These are phyloP conservation scores for Naganishia sp. DNA, from an alignment of 1,284 basidiomycete species.

Conservation along the genomic window DNA sequence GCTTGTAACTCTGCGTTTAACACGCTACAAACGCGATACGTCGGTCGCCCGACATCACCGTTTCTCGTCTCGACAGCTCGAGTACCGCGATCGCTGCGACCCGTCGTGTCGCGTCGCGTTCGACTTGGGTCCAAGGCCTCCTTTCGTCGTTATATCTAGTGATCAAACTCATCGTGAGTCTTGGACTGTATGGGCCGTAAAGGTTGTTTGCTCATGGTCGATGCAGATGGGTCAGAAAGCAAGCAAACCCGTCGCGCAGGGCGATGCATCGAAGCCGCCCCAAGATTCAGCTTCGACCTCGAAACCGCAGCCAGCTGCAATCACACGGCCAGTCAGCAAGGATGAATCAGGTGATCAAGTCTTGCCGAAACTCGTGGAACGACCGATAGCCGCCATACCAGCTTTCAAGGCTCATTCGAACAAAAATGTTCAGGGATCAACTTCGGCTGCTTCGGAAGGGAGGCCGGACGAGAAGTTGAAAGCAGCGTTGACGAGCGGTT, in stretches of 20 bases:
- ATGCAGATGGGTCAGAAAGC: slow-evolving; percentile 21
- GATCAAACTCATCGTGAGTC: too few species aligned
- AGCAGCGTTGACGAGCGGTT: not conserved
- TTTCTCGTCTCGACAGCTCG: too few species aligned
- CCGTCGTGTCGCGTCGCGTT: too few species aligned
- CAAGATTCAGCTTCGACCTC: not conserved
- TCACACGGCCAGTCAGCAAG: not conserved
- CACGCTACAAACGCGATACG: too few species aligned
- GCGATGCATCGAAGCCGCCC: not conserved
- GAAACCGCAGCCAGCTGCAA: not conserved
- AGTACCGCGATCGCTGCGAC: too few species aligned
- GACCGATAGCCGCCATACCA: not conserved
- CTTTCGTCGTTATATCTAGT: too few species aligned
- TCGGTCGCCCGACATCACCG: too few species aligned
- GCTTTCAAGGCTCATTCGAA: not conserved
- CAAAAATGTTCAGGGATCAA: not conserved
- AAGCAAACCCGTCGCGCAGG: slow-evolving; percentile 1
- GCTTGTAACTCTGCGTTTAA: too few species aligned
- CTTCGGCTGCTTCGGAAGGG: not conserved
- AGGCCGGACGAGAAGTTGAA: not conserved
- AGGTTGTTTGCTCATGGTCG: too few species aligned
- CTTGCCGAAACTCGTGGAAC: not conserved
- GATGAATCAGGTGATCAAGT: not conserved
- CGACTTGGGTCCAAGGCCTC: too few species aligned
- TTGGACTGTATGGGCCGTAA: too few species aligned